A percentile compares a stretch with the other conserved stretches of the same genome.
phyloP scores from a whole-genome alignment of 495 filamentous ascomycete genomes.

The Talaromyces borbonicus region DNA sequence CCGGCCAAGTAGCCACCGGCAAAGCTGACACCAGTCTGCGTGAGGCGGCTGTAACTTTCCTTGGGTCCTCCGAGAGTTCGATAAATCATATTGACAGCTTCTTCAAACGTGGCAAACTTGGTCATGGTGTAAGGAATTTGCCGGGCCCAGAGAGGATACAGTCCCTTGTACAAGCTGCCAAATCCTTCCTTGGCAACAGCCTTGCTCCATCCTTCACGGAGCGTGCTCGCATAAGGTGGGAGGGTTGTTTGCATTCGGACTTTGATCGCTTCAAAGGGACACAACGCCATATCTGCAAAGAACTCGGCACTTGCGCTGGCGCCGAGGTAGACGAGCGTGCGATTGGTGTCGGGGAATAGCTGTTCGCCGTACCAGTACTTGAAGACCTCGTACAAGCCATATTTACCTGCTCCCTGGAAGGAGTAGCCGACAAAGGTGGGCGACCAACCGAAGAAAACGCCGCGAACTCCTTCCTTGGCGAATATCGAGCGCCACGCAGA shows the following conservation, averaged over 20 bases:
- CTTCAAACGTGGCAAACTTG: constrained; percentile 68
- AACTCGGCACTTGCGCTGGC: constrained; percentile 60
- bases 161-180: constrained; percentile 54
- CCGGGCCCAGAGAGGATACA: constrained; percentile 60
- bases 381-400: constrained; percentile 69
- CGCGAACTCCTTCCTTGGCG: constrained; percentile 53
- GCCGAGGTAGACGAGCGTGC: constrained; percentile 54
- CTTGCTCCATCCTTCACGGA: constrained; percentile 55
- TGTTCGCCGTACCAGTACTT: constrained; percentile 60
- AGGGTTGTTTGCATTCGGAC: constrained; percentile 65
- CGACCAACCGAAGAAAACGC: constrained; percentile 64
- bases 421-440: constrained; percentile 63
- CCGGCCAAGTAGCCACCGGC: constrained; percentile 64
- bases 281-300: constrained; percentile 57
- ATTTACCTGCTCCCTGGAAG: constrained; percentile 68
- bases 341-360: constrained; percentile 50
- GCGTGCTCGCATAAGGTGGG: constrained; percentile 50
- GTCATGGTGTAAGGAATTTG: constrained; percentile 72
- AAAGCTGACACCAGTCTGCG: constrained; percentile 63
- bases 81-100: constrained; percentile 56
- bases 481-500: constrained; percentile 58
- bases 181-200: constrained; percentile 50
- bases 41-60: constrained; percentile 47
- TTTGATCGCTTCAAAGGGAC: constrained; percentile 62
- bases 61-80: constrained; percentile 53